Percentiles rank a stretch among this genome's conserved stretches.
Conservation (phyloP, 495 filamentous ascomycete species). For the Trichoderma reesei region DNA sequence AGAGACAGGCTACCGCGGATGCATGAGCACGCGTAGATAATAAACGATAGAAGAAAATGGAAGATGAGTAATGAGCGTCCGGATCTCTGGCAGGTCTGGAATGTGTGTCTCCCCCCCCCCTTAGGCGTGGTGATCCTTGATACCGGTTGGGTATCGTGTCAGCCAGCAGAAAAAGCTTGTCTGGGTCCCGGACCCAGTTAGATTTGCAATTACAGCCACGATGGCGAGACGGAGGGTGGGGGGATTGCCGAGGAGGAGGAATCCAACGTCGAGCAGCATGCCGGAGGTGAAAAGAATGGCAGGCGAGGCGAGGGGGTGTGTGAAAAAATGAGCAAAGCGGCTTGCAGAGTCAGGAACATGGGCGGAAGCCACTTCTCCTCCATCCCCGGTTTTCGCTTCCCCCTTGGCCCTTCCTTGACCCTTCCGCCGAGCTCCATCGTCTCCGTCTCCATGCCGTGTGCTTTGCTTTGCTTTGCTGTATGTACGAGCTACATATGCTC, state of each 20-base stretch:
- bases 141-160: background rate
- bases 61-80: background rate
- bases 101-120: background rate
- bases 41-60: background rate
- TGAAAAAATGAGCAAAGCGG: background rate
- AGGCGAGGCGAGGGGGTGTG: background rate
- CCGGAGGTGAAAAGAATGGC: background rate
- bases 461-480: too few species aligned
- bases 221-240: conserved; percentile 1
- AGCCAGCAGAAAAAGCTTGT: conserved; percentile 6
- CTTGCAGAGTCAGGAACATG: conserved; percentile 6
- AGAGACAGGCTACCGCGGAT: background rate
- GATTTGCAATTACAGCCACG: conserved; percentile 9
- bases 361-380: background rate
- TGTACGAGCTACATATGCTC: background rate
- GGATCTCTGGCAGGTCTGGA: background rate
- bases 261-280: conserved; percentile 2
- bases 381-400: conserved; percentile 3
- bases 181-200: conserved; percentile 4
- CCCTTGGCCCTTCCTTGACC: background rate
- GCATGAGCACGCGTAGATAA: background rate
- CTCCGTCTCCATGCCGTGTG: too few species aligned
- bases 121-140: conserved; percentile 5
- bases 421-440: too few species aligned
- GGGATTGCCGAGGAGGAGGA: background rate